phyloP scores from a whole-genome alignment of 23 red algal genomes.

The Gracilaria gracilis region DNA sequence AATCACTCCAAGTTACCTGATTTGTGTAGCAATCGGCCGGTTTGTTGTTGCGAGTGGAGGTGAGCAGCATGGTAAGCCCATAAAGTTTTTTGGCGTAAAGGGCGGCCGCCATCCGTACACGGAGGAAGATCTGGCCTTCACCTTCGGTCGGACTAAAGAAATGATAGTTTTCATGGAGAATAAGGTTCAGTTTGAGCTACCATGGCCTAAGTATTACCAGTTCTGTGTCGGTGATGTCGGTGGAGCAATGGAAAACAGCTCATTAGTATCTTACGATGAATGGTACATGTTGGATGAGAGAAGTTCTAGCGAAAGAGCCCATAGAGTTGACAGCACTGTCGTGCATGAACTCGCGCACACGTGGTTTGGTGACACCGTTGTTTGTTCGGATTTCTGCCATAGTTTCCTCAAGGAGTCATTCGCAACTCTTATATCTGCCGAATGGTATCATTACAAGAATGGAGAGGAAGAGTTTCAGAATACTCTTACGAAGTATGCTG shows the following conservation, averaged over 20 bases:
- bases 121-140: conserved; percentile 70
- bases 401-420: conserved; percentile 80
- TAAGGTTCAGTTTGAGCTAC: conserved; percentile 65
- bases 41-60: conserved; percentile 70
- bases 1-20: conserved; percentile 70
- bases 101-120: conserved; percentile 56
- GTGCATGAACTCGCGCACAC: conserved; percentile 80
- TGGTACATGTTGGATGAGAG: conserved; percentile 75
- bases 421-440: conserved; percentile 60
- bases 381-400: conserved; percentile 69
- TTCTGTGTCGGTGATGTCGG: conserved; percentile 71
- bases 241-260: conserved; percentile 85
- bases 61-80: conserved; percentile 56
- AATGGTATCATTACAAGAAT: conserved; percentile 72
- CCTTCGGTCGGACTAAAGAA: conserved; percentile 73
- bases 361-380: conserved; percentile 77
- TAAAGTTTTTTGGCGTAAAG: conserved; percentile 54
- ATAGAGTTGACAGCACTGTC: conserved; percentile 62
- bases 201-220: conserved; percentile 87
- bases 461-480: conserved; percentile 70
- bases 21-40: conserved; percentile 70
- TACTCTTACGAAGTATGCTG: conserved; percentile 53
- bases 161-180: conserved; percentile 77
- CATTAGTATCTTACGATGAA: conserved; percentile 80
- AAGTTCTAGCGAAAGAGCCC: conserved; percentile 54